A percentile compares a stretch with the other conserved stretches of the same genome.
Conservation (phyloP, 1,139 yeast genomes). For the Sugiyamaella pinicola region DNA sequence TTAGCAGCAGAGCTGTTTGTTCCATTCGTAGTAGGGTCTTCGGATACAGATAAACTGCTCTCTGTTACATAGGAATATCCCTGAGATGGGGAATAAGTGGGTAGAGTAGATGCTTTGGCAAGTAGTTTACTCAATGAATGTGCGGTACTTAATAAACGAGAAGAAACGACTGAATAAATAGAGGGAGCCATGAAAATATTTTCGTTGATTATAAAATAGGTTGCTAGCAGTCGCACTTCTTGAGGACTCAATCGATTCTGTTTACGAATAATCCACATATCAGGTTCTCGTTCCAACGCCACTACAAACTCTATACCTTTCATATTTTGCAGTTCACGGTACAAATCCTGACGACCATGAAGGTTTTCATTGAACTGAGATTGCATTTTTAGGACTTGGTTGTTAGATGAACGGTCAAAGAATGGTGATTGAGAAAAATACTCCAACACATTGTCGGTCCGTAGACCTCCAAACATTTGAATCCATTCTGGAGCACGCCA, state of each 20-base stretch:
- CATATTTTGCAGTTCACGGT: conserved; percentile 68
- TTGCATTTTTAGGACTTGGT: conserved; percentile 95
- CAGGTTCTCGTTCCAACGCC: conserved; percentile 78
- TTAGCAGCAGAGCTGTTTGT: conserved; percentile 15
- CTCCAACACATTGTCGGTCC: conserved; percentile 87
- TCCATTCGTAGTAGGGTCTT: conserved; percentile 19
- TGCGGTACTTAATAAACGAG: conserved; percentile 51
- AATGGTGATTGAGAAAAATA: conserved; percentile 94
- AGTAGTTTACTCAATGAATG: conserved; percentile 38
- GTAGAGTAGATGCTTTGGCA: conserved; percentile 39
- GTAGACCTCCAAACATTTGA: conserved; percentile 73
- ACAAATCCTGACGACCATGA: conserved; percentile 44
- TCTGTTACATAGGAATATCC: conserved; percentile 41
- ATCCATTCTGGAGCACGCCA: conserved; percentile 99
- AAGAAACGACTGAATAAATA: conserved; percentile 56
- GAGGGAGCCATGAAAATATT: conserved; percentile 90
- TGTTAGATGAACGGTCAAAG: conserved; percentile 90
- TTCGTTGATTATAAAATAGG: conserved; percentile 87
- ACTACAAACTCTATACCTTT: conserved; percentile 83
- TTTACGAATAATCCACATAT: conserved; percentile 86
- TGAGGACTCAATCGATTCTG: conserved; percentile 63
- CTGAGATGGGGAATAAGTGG: conserved; percentile 42
- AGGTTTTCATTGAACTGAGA: conserved; percentile 76
- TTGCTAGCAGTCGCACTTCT: conserved; percentile 59
- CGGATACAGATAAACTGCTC: conserved; percentile 23